A percentile compares a stretch with the other conserved stretches of the same genome.
Evolutionary conservation across 306 rosid species (phyloP).

Genomic region (Quillaja saponaria): DNA sequence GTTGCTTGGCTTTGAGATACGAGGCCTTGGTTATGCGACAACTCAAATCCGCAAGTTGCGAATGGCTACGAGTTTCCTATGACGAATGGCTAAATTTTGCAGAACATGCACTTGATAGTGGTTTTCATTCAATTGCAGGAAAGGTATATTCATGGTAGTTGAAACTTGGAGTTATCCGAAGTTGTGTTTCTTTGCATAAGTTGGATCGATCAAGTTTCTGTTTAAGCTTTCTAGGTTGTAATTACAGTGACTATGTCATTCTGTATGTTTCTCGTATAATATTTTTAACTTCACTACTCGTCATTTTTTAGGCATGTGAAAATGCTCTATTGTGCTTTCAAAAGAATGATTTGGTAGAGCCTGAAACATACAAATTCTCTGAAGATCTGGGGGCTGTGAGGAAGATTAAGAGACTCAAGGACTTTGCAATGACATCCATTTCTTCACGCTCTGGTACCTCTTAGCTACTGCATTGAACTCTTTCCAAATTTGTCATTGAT

Average conservation of each 20-base stretch:
- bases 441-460: conserved; percentile 66
- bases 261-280: conserved; percentile 4
- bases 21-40: conserved; percentile 78
- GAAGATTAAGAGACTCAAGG: conserved; percentile 52
- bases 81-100: conserved; percentile 70
- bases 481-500: not conserved
- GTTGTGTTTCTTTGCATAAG: not conserved
- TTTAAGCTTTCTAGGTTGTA: not conserved
- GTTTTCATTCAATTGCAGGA: conserved; percentile 60
- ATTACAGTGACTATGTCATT: conserved; percentile 2
- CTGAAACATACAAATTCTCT: conserved; percentile 25
- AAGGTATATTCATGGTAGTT: conserved; percentile 41
- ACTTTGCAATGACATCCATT: conserved; percentile 49
- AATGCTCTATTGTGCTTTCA: conserved; percentile 46
- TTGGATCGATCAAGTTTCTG: not conserved
- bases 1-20: conserved; percentile 86
- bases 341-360: conserved; percentile 39
- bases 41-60: conserved; percentile 44
- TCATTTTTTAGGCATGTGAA: conserved; percentile 69
- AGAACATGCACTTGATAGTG: conserved; percentile 52
- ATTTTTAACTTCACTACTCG: conserved; percentile 18
- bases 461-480: conserved; percentile 10
- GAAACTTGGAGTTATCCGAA: not conserved
- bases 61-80: conserved; percentile 59
- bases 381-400: conserved; percentile 40